Base-by-base conservation (phyloP, 2,329 filamentous ascomycete genomes). In the Ustulina deusta region DNA sequence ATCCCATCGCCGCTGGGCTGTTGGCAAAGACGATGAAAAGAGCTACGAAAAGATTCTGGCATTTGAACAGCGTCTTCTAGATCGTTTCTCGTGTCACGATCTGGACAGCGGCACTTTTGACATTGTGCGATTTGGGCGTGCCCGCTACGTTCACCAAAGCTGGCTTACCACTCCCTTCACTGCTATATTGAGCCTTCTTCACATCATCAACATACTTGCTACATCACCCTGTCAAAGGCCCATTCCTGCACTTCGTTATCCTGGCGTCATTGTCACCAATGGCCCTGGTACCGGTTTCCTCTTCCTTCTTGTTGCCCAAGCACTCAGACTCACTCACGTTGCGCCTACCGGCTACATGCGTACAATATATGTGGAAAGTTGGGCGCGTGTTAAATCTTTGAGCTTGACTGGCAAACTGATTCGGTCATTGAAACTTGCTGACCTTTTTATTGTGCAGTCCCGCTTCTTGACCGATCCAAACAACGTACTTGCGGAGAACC, bases 281-380 rank as follows among this genome's bases (percentile, higher is more conserved):
- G 95, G 95, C 0, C 95, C 95, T 0, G 95, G 91, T 0, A 97
- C 93, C 0, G 93, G 91, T 0, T 93, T 97, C 68, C 90, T 97
- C 40, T 84, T 97, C 55, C 86, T 84, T 1, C 60, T 87, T 1
- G 81, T 82, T 0, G 85, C 83, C 0, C 82, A 85, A 44, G 1
- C 82, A 0, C 74, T 89, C 55, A 87, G 85, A 74, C 68, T 87
- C 11, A 72, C 83, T 38, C 81, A 73, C 61, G 10, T 83, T 6
- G 80, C 82, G 29, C 84, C 84, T 0, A 78, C 82, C 22, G 80
- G 84, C 32, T 86, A 86, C 70, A 90, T 95, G 82, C 88, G 89
- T 69, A 90, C 92, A 10, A 83, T 98, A 15, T 99, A 96, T 78
- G 87, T 97, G 32, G 96, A 99, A 83, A 96, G 92, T 22, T 97